Base-by-base conservation (phyloP, 257 asterid genomes). In the Petrea volubilis region DNA sequence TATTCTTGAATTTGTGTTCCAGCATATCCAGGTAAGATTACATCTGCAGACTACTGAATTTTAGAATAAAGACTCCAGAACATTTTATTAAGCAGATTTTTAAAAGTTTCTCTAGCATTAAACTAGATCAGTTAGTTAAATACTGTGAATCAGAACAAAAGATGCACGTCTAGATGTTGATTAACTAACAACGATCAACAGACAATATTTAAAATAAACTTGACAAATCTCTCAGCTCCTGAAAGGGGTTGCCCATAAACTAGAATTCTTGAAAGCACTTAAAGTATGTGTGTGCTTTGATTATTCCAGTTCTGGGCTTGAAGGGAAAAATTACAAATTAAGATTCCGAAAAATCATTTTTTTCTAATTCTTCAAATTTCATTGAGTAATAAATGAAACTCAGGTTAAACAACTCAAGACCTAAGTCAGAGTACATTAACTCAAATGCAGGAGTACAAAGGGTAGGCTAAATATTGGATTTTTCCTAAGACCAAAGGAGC, bases 11-110 rank as follows among this genome's bases (percentile, higher is more conserved):
- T 38, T 38, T 17, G 13, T 71, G 27, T 51, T 15, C n/a, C 57
- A 63, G 46, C 64, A 50, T 60, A 20, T 41, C 60, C 59, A 62
- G 51, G 50, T 44, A 56, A 44, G 49, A 34, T 41, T 21, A 4
- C 12, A 47, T 55, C 56, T 24, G 52, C 63, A 74, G 46, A 24
- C 47, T 7, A 55, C 41, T 17, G 21, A 40, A 20, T 10, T 36
- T 65, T 55, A 11, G 29, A 44, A 31, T 60, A 46, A 57, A 23
- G 24, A 33, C 41, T 11, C 34, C 49, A 60, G 24, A 59, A 64
- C 47, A 56, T 56, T 34, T 38, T 17, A 66, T 13, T 58, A 50
- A 60, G 41, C 56, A 63, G 13, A 43, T 41, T 23, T 40, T 58
- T 64, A 29, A 20, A 31, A 9, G 2, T 18, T 6, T 44, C 33